Evolutionary conservation across 495 filamentous ascomycete genomes (phyloP), one percentile per base, ranked within the genome.

Genomic region (Cercophora scortea): DNA sequence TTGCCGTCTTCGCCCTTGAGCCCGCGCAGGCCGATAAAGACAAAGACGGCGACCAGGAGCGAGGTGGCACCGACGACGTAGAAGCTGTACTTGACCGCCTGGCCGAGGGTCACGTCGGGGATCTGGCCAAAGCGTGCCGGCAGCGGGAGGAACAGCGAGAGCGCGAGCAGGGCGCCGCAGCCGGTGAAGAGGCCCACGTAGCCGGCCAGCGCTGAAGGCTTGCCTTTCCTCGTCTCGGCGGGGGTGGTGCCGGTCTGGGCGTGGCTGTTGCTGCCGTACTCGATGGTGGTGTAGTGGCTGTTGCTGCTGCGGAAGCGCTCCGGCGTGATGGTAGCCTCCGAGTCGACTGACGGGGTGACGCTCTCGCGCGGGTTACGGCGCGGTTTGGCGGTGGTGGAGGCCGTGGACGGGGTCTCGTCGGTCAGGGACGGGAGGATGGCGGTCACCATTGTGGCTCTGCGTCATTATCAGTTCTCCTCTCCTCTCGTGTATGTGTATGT

Each of bases 381-480:
- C 13, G 18, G 10, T 7, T 25, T 32, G 2, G 16, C 7, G 18
- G 18, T 13, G 43, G 25, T 52, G 8, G 2, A 45, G 16, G 51
- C 61, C 17, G 52, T 55, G 39, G 61, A 50, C 47, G 56, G 40
- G 51, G 56, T 61, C 47, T 76, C 61, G 63, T 71, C 77, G 15
- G 89, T 90, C 64, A 98, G 88, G 6, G 87, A 85, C 1, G 93
- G 94, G 15, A 97, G 75, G 25, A 94, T 88, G 1, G 93, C 93
- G 6, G 94, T 96, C 32, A 99, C 93, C 93, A 99, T 99, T 2
- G 94, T 97, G 25, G 90, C 78, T 8, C 79, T 82, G 51, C n/a
- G n/a, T n/a, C n/a, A n/a, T n/a, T 38, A 42, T 16, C 19, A 18
- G 13, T 19, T 52, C 41, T 10, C 17, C n/a, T 16, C 48, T 57